Percentiles rank a stretch among this genome's conserved stretches.
Evolutionary conservation across 495 filamentous ascomycete genomes (phyloP).

Genomic region (Aspergillus wentii): DNA sequence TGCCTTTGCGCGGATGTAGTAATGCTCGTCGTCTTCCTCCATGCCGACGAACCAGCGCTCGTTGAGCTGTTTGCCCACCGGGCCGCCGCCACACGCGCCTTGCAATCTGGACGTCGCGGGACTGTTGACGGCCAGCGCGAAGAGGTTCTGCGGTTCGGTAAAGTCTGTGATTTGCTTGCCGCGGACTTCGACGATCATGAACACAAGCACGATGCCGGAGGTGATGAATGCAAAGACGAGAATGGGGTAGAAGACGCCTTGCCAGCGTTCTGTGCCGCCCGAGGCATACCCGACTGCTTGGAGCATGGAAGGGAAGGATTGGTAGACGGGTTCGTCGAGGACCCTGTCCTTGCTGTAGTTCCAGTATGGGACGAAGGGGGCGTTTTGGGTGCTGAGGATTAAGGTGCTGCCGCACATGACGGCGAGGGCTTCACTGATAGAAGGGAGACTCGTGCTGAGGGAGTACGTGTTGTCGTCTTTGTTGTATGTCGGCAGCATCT

Average conservation of each 20-base stretch:
- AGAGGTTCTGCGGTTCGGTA: slow-evolving; percentile 69
- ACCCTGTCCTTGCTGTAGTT: slow-evolving; percentile 37
- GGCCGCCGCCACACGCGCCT: slow-evolving; percentile 63
- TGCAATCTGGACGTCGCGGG: slow-evolving; percentile 49
- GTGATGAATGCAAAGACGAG: slow-evolving; percentile 56
- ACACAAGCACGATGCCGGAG: slow-evolving; percentile 56
- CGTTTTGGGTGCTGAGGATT: slow-evolving; percentile 42
- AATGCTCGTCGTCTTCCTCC: slow-evolving; percentile 33
- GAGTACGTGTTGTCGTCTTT: slow-evolving; percentile 4
- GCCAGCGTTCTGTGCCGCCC: slow-evolving; percentile 50
- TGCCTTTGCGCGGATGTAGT: slow-evolving; percentile 29
- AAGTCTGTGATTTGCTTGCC: slow-evolving; percentile 65
- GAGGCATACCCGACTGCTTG: slow-evolving; percentile 59
- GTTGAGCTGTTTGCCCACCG: slow-evolving; percentile 44
- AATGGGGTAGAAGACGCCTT: slow-evolving; percentile 58
- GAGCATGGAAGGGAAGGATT: slow-evolving; percentile 54
- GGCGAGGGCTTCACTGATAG: slow-evolving; percentile 61
- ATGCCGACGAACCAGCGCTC: slow-evolving; percentile 56
- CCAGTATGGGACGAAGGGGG: slow-evolving; percentile 57
- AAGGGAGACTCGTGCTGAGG: slow-evolving; percentile 46
- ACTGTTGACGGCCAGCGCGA: slow-evolving; percentile 63
- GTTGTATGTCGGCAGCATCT: slow-evolving; percentile 34
- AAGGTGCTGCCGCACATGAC: slow-evolving; percentile 62
- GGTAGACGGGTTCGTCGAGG: slow-evolving; percentile 31
- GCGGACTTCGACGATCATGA: slow-evolving; percentile 43